phyloP scores from a whole-genome alignment of 78 protist genomes.

The Speleostelium caveatum region DNA sequence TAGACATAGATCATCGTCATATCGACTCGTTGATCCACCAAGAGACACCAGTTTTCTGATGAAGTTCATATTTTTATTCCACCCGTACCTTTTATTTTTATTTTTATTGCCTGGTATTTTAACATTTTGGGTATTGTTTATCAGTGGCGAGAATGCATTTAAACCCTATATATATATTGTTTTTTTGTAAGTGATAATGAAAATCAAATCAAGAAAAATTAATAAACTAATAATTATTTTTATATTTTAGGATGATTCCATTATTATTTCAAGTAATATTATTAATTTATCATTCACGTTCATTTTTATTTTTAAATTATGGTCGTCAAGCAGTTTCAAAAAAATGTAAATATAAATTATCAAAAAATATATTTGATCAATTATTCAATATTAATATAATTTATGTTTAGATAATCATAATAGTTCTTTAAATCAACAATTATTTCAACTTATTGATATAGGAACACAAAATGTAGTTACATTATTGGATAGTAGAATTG shows the following conservation, averaged over 20 bases:
- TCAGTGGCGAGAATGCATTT: slow-evolving; percentile 36
- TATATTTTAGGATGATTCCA: slow-evolving; percentile 19
- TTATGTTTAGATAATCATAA: slow-evolving; percentile 1
- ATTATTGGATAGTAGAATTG: slow-evolving; percentile 40
- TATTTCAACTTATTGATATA: slow-evolving; percentile 66
- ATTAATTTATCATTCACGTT: slow-evolving; percentile 54
- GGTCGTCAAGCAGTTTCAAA: slow-evolving; percentile 66
- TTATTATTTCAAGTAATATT: slow-evolving; percentile 44
- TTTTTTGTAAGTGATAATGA: too few relatives aligned
- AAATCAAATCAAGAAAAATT: too few relatives aligned
- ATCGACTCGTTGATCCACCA: slow-evolving; percentile 51
- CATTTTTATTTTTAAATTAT: slow-evolving; percentile 55
- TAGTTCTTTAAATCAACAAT: not conserved
- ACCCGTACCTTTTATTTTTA: slow-evolving; percentile 37
- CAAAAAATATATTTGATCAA: not conserved
- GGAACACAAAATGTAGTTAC: slow-evolving; percentile 46
- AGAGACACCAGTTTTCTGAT: slow-evolving; percentile 49
- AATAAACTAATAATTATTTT: too few relatives aligned
- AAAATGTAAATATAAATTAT: slow-evolving; percentile 28
- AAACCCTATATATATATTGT: slow-evolving; percentile 64
- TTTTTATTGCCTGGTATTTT: slow-evolving; percentile 45
- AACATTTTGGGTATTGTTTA: slow-evolving; percentile 68
- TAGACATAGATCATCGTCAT: not conserved
- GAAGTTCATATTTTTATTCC: slow-evolving; percentile 68
- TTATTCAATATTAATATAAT: not conserved